phyloP scores from a whole-genome alignment of 73 alveolate species.

The Uronychia binucleata region DNA sequence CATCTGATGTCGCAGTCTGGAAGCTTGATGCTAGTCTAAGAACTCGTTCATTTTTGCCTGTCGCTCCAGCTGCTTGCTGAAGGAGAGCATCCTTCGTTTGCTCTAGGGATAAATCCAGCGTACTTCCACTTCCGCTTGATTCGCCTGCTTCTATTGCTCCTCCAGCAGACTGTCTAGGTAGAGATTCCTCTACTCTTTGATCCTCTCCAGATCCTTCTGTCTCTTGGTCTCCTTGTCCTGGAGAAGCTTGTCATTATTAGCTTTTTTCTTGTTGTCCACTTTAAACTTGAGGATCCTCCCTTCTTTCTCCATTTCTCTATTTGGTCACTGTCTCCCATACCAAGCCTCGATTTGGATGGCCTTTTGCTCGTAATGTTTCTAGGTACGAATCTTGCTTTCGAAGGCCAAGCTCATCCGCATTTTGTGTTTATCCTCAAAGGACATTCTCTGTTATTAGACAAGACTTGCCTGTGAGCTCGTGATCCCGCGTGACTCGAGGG shows the following conservation, averaged over 20 bases:
- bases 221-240: not conserved
- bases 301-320: not conserved
- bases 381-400: not conserved
- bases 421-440: not conserved
- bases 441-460: not conserved
- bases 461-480: not conserved
- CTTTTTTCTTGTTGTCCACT: not conserved
- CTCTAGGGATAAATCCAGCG: not conserved
- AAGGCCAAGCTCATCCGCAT: not conserved
- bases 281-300: not conserved
- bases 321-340: not conserved
- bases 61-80: not conserved
- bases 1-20: not conserved
- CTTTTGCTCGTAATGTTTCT: not conserved
- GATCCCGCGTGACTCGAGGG: not conserved
- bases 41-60: not conserved
- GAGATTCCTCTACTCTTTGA: not conserved
- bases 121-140: not conserved
- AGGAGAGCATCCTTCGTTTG: not conserved
- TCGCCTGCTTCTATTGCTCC: not conserved
- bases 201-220: not conserved
- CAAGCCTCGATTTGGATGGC: not conserved
- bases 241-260: not conserved
- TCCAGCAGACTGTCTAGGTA: not conserved
- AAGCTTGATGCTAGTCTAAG: not conserved